Evolutionary conservation across 2,329 filamentous ascomycete genomes (phyloP).

Genomic region (Trichoderma koningiopsis): DNA sequence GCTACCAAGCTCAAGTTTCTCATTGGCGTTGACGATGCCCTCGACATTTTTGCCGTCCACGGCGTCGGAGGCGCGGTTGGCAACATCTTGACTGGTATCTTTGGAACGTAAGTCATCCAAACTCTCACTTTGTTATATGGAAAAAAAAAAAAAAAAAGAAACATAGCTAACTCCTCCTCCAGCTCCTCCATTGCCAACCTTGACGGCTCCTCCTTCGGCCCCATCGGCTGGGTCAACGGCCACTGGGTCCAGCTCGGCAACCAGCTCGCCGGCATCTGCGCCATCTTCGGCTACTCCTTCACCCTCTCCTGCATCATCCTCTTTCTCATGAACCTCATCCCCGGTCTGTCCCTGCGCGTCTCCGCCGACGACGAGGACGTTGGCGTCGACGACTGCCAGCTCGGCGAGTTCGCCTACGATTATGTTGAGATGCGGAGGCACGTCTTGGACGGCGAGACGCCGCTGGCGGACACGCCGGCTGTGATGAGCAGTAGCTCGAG

Average conservation of each 20-base stretch:
- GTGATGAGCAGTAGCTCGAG: constrained; percentile 31
- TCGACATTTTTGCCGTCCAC: constrained; percentile 92
- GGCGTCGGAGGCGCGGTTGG: constrained; percentile 80
- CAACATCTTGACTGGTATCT: constrained; percentile 76
- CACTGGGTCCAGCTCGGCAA: constrained; percentile 72
- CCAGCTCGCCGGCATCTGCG: constrained; percentile 68
- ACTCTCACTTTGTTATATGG: too few relatives aligned
- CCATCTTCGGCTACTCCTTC: constrained; percentile 68
- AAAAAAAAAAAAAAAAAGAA: too few relatives aligned
- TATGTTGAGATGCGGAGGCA: constrained; percentile 74
- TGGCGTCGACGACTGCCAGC: constrained; percentile 72
- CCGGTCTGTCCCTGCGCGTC: constrained; percentile 69
- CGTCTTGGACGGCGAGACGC: constrained; percentile 48
- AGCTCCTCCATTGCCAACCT: constrained; percentile 72
- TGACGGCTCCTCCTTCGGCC: constrained; percentile 62
- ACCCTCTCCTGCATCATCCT: constrained; percentile 68
- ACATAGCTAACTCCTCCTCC: constrained; percentile 27
- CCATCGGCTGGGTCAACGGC: constrained; percentile 71
- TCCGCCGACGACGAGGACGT: constrained; percentile 68
- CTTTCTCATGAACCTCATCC: constrained; percentile 70
- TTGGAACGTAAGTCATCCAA: constrained; percentile 61
- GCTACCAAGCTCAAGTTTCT: constrained; percentile 78
- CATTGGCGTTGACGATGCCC: constrained; percentile 79
- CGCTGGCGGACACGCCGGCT: constrained; percentile 25
- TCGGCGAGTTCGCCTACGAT: constrained; percentile 82